Evolutionary conservation across 208 protist genomes (phyloP).

Genomic region (Tetramitus jugosus): DNA sequence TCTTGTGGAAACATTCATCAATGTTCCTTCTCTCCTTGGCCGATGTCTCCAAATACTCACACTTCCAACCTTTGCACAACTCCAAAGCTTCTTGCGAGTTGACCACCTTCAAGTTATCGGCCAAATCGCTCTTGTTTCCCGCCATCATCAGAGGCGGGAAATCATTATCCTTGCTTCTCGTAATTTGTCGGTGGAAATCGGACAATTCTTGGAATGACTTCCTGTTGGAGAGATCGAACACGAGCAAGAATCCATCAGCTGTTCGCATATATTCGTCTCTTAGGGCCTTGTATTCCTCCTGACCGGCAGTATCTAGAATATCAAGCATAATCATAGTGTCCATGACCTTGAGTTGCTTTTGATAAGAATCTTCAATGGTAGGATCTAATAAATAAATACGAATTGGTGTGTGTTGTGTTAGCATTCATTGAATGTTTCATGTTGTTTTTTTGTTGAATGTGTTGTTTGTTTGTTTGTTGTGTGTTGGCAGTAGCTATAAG

Average conservation of each 20-base stretch:
- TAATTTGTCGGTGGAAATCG: constrained; percentile 40
- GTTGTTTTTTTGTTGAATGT: no score
- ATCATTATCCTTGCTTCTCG: constrained; percentile 47
- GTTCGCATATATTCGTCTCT: constrained; percentile 43
- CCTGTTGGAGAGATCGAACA: constrained; percentile 42
- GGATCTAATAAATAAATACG: constrained; percentile 34
- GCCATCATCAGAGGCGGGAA: constrained; percentile 43
- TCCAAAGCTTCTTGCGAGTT: constrained; percentile 37
- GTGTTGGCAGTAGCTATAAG: no score
- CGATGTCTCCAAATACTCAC: constrained; percentile 17
- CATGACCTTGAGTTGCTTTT: constrained; percentile 48
- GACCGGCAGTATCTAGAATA: constrained; percentile 63
- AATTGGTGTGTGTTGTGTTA: background rate
- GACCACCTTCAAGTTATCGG: constrained; percentile 37
- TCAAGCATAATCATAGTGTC: constrained; percentile 44
- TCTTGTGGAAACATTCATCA: constrained; percentile 27
- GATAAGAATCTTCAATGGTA: constrained; percentile 62
- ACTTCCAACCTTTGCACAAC: background rate
- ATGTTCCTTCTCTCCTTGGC: constrained; percentile 23
- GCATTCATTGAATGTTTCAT: no score
- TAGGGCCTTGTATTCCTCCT: constrained; percentile 23
- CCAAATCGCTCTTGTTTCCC: constrained; percentile 57
- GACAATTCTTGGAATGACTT: constrained; percentile 47
- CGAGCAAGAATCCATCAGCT: constrained; percentile 48
- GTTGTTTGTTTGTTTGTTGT: no score